Evolutionary conservation across 2,329 filamentous ascomycete species (phyloP).

Genomic region (Dactylellina haptotyla): DNA sequence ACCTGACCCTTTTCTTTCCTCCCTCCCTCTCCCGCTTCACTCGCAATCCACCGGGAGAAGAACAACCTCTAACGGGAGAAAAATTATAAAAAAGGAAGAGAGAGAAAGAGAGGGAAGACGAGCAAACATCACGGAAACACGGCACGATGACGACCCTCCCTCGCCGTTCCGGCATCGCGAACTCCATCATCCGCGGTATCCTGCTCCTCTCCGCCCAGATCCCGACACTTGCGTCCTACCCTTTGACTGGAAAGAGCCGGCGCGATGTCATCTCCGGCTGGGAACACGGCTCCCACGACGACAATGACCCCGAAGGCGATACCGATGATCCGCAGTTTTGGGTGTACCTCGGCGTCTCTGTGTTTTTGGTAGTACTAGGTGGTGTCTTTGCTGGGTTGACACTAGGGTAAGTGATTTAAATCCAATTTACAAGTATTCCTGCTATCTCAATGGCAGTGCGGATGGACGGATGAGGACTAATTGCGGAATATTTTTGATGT

Average conservation of each 20-base stretch:
- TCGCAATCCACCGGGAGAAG: not conserved
- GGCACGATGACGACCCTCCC: constrained; percentile 17
- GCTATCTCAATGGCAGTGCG: not conserved
- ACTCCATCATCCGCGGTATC: constrained; percentile 27
- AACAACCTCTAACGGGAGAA: no score
- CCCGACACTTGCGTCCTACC: constrained; percentile 46
- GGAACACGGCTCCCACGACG: constrained; percentile 21
- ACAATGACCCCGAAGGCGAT: constrained; percentile 59
- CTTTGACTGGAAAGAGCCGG: constrained; percentile 15
- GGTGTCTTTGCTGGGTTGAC: constrained; percentile 96
- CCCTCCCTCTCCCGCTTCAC: not conserved
- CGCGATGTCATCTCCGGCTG: constrained; percentile 30
- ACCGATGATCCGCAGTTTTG: constrained; percentile 74
- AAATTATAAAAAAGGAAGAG: no score
- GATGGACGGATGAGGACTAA: constrained; percentile 6
- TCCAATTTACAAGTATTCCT: not conserved
- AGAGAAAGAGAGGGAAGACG: not conserved
- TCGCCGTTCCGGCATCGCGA: constrained; percentile 29
- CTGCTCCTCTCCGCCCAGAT: constrained; percentile 50
- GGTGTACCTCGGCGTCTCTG: constrained; percentile 81
- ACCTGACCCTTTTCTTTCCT: constrained; percentile 17
- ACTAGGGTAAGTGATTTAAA: constrained; percentile 72
- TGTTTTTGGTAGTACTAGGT: constrained; percentile 83
- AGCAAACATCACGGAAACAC: no score
- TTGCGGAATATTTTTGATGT: not conserved